Conservation (phyloP, 2,329 filamentous ascomycete genomes). For the Incumbomyces delicatus region DNA sequence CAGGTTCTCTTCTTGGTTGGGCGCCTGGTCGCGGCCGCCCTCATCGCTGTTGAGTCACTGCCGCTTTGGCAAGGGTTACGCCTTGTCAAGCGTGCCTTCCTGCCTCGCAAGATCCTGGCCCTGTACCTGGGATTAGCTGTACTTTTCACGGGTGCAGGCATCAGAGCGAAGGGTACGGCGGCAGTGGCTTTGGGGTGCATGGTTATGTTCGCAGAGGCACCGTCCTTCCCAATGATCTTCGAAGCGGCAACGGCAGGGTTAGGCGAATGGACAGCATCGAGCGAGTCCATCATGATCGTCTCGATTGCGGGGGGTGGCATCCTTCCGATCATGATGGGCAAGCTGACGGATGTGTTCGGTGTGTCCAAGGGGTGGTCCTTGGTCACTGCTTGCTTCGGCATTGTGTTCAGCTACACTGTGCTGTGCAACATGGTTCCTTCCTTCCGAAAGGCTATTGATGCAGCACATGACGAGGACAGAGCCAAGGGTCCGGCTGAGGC, state of each 20-base stretch:
- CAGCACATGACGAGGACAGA: neutral
- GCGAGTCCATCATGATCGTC: slow-evolving; percentile 19
- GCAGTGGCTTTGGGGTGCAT: slow-evolving; percentile 52
- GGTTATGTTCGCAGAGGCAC: slow-evolving; percentile 71
- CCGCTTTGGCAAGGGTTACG: neutral
- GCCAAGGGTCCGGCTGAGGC: neutral
- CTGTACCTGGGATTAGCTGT: slow-evolving; percentile 55
- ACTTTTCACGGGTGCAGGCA: slow-evolving; percentile 45
- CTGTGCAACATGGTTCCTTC: slow-evolving; percentile 16
- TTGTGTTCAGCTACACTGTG: slow-evolving; percentile 16
- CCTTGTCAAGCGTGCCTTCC: slow-evolving; percentile 35
- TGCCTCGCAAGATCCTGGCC: slow-evolving; percentile 61
- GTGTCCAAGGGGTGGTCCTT: slow-evolving; percentile 17
- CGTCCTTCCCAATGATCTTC: slow-evolving; percentile 73
- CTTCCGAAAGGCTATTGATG: slow-evolving; percentile 14
- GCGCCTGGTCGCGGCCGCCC: slow-evolving; percentile 55
- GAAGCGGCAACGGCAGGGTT: slow-evolving; percentile 24
- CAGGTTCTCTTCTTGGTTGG: slow-evolving; percentile 65
- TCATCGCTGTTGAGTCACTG: slow-evolving; percentile 37
- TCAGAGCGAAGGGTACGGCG: slow-evolving; percentile 36
- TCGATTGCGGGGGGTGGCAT: slow-evolving; percentile 18
- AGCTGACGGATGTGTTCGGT: slow-evolving; percentile 14
- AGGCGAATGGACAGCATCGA: slow-evolving; percentile 18
- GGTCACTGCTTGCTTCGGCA: slow-evolving; percentile 12
- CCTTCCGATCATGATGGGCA: slow-evolving; percentile 15